These are phyloP conservation scores for Pezicula rhizophila DNA, from an alignment of 2,329 filamentous ascomycete species.

Conservation along the genomic window DNA sequence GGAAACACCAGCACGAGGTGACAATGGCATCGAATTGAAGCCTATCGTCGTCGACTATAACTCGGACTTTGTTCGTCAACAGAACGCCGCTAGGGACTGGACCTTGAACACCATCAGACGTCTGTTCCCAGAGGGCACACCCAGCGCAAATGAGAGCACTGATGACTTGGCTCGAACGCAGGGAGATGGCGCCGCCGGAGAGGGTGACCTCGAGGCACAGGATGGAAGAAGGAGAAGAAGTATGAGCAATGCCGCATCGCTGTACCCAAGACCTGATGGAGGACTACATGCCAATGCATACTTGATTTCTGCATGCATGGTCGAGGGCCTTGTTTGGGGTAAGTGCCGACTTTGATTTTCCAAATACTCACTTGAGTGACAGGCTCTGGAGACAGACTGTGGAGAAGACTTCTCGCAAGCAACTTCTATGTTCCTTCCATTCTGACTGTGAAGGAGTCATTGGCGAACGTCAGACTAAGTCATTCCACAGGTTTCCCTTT, in stretches of 20 bases:
- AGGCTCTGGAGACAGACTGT: neutral
- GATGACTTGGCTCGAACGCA: neutral
- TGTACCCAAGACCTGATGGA: constrained; percentile 32
- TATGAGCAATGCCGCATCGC: neutral
- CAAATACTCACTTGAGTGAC: neutral
- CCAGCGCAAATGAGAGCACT: neutral
- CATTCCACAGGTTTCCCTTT: constrained; percentile 19
- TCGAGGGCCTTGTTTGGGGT: constrained; percentile 47
- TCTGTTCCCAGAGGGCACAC: neutral
- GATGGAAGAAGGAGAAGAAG: neutral
- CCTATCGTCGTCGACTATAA: too few species aligned
- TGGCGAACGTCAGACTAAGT: neutral
- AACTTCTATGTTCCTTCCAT: too few species aligned
- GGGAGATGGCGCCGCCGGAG: neutral
- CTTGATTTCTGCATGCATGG: constrained; percentile 38
- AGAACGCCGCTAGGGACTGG: neutral
- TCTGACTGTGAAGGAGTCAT: too few species aligned
- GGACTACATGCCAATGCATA: constrained; percentile 43
- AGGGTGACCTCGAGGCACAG: neutral
- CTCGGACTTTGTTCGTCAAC: too few species aligned
- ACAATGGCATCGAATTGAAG: too few species aligned
- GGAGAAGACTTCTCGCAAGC: neutral
- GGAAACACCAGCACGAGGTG: too few species aligned
- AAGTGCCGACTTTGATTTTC: constrained; percentile 9
- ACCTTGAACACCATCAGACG: neutral